Conservation (phyloP, 1,284 basidiomycete species). For the Leccinum pseudoinsigne region DNA sequence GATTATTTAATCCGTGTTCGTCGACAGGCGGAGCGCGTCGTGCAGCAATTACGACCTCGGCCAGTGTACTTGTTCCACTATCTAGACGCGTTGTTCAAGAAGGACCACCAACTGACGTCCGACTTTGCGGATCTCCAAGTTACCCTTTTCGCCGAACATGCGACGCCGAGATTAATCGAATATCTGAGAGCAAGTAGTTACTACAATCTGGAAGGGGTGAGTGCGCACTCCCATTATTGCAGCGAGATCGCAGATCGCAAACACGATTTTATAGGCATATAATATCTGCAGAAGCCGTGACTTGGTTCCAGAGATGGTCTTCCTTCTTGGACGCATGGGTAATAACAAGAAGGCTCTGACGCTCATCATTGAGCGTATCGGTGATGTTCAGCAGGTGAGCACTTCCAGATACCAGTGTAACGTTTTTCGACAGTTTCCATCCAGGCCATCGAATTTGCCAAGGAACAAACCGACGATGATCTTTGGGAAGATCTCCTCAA, state of each 20-base stretch:
- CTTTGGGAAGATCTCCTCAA: conserved; percentile 96
- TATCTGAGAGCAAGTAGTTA: conserved; percentile 91
- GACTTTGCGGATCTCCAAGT: conserved; percentile 89
- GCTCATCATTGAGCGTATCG: conserved; percentile 93
- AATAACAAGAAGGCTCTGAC: conserved; percentile 94
- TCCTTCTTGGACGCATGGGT: conserved; percentile 95
- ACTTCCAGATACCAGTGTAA: not conserved
- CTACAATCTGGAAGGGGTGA: conserved; percentile 86
- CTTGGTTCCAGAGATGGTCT: conserved; percentile 93
- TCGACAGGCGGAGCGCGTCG: conserved; percentile 78
- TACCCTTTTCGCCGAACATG: conserved; percentile 90
- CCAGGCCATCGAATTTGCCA: conserved; percentile 97
- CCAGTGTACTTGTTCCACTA: conserved; percentile 92
- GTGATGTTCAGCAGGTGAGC: conserved; percentile 84
- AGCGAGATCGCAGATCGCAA: not conserved
- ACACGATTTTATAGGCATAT: conserved; percentile 65
- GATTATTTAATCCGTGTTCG: not conserved
- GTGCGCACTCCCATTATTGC: conserved; percentile 13
- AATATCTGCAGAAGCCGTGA: conserved; percentile 82
- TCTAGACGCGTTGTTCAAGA: conserved; percentile 87
- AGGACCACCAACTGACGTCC: conserved; percentile 80
- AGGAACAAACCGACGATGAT: conserved; percentile 96
- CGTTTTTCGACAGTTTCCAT: conserved; percentile 4
- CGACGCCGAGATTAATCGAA: conserved; percentile 78
- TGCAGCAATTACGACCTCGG: conserved; percentile 79